phyloP scores from a whole-genome alignment of 768 basidiomycete genomes.

The Amanita inopinata region DNA sequence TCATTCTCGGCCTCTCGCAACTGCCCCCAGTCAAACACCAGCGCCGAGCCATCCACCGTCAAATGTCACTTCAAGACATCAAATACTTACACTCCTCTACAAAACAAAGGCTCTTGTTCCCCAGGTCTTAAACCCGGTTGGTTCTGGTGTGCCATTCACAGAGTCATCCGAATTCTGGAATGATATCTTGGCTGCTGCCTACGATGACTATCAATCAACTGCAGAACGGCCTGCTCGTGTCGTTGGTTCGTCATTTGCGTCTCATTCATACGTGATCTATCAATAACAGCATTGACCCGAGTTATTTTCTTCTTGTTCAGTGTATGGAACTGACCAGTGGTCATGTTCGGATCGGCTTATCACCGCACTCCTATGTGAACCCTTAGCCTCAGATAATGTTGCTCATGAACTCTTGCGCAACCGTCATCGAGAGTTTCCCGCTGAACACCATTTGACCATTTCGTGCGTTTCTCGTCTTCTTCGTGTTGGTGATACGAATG shows the following conservation, averaged over 20 bases:
- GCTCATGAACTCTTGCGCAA: slow-evolving; percentile 33
- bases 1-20: neutral
- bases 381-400: slow-evolving; percentile 44
- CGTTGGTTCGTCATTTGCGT: slow-evolving; percentile 30
- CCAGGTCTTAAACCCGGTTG: slow-evolving; percentile 24
- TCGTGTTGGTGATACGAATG: neutral
- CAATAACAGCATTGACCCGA: too few relatives aligned
- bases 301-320: slow-evolving; percentile 32
- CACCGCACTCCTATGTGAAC: slow-evolving; percentile 62
- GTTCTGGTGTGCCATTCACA: slow-evolving; percentile 12
- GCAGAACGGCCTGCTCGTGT: slow-evolving; percentile 31
- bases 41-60: too few relatives aligned
- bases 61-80: slow-evolving; percentile 11
- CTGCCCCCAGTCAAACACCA: too few relatives aligned
- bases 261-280: slow-evolving; percentile 4
- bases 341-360: slow-evolving; percentile 50
- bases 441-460: slow-evolving; percentile 24
- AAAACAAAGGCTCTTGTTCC: slow-evolving; percentile 38
- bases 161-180: slow-evolving; percentile 39
- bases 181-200: slow-evolving; percentile 27
- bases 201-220: slow-evolving; percentile 24
- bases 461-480: slow-evolving; percentile 25
- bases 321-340: slow-evolving; percentile 46
- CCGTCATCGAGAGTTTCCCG: slow-evolving; percentile 34
- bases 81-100: slow-evolving; percentile 38